A percentile compares a stretch with the other conserved stretches of the same genome.
phyloP scores from a whole-genome alignment of 345 rosid species.

The Brassica incana region DNA sequence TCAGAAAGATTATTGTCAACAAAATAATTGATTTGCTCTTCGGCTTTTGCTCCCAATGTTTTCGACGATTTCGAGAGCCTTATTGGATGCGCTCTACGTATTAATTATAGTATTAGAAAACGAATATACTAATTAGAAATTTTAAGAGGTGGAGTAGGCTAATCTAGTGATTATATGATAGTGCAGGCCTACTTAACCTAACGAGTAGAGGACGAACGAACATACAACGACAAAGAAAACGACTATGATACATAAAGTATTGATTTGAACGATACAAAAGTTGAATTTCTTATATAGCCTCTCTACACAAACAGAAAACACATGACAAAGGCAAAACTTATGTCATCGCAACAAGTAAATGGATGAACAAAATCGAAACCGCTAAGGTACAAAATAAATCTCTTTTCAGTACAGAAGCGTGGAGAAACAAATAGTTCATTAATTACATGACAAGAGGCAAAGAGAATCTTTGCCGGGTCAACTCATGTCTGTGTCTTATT shows the following conservation, averaged over 20 bases:
- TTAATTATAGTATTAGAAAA: not conserved
- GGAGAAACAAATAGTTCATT: slow-evolving; percentile 5
- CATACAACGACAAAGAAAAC: slow-evolving; percentile 22
- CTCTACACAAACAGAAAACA: not conserved
- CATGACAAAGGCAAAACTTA: not conserved
- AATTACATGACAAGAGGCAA: slow-evolving; percentile 5
- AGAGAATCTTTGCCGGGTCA: slow-evolving; percentile 16
- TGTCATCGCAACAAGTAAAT: not conserved
- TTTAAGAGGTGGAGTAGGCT: slow-evolving; percentile 10
- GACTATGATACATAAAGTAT: not conserved
- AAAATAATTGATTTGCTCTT: slow-evolving; percentile 22
- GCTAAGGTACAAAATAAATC: not conserved
- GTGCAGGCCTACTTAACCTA: slow-evolving; percentile 25
- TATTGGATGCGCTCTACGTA: slow-evolving; percentile 13
- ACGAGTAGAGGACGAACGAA: slow-evolving; percentile 23
- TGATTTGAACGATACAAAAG: not conserved
- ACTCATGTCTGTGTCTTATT: not conserved
- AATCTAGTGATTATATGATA: slow-evolving; percentile 20
- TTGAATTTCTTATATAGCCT: not conserved
- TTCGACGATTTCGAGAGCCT: slow-evolving; percentile 25
- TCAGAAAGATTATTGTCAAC: slow-evolving; percentile 31
- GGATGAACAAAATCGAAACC: not conserved
- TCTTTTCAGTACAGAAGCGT: not conserved
- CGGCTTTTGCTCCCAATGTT: slow-evolving; percentile 20
- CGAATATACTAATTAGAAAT: not conserved